Evolutionary conservation across 306 rosid genomes (phyloP), one percentile per base, ranked within the genome.

Genomic region (Prunus mongolica): DNA sequence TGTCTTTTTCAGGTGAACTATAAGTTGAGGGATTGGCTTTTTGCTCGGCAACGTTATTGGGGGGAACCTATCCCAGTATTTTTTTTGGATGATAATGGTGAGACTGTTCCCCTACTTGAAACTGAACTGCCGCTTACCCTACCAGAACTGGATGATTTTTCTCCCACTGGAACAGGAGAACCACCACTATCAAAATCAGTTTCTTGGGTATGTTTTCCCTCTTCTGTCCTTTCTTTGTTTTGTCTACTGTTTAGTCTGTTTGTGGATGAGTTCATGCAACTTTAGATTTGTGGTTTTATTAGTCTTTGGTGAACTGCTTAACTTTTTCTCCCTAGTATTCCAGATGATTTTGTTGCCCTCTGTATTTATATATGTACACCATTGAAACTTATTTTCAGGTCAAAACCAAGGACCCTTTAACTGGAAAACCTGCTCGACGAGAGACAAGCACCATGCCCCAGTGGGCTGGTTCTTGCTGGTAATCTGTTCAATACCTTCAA

Each of bases 401-500:
- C 67, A 85, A 77, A 67, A 86, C 97, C 27, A 80, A 77, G 41
- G 96, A 95, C 85, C 82, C 84, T 69, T 67, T 83, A 72, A 86
- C 98, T 52, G 96, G 96, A 85, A 92, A 89, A 82, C 88, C 93
- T 58, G 97, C 97, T 71, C 88, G 82, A 65, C 89, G 97, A 79
- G 98, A 95, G 83, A 89, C 97, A 78, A 95, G 86, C 82, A 92
- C 98, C 72, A 95, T 92, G 98, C 98, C 98, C 11, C 98, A 95
- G 68, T 92, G 98, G 98, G 98, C 98, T 78, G 98, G 98, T 83
- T 95, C 98, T 73, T 95, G 98, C 89, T 95, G 98, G 98, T 95
- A 84, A 82, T 81, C 52, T 76, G 66, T 67, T 76, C 20, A 81
- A 69, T 79, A 55, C 55, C 74, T 78, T 84, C 32, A 52, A 38